Conservation (phyloP, 257 asterid genomes). For the Solanum virginianum region DNA sequence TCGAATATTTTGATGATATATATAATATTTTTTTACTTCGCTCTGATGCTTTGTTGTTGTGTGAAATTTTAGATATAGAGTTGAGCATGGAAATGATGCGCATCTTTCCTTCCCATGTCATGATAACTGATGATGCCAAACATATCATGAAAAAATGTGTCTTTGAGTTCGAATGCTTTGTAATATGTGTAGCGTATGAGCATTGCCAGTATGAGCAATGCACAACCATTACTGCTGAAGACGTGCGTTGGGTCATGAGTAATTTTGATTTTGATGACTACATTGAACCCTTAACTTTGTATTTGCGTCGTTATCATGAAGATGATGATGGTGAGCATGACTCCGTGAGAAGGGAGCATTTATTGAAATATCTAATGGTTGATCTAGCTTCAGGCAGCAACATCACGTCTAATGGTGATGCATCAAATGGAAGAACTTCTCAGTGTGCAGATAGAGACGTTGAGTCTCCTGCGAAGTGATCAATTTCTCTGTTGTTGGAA, state of each 20-base stretch:
- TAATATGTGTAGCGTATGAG: slow-evolving; percentile 86
- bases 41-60: too few relatives aligned
- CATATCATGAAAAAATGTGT: slow-evolving; percentile 92
- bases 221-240: slow-evolving; percentile 92
- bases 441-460: neutral
- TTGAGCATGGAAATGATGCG: too few relatives aligned
- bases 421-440: neutral
- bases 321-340: slow-evolving; percentile 67
- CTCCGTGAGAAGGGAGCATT: slow-evolving; percentile 41
- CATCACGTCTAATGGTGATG: neutral
- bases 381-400: neutral
- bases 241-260: slow-evolving; percentile 95
- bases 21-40: too few relatives aligned
- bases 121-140: too few relatives aligned
- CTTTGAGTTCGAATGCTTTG: slow-evolving; percentile 82
- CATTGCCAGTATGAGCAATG: slow-evolving; percentile 96
- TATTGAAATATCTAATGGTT: slow-evolving; percentile 38
- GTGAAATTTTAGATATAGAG: too few relatives aligned
- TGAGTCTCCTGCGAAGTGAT: neutral
- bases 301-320: slow-evolving; percentile 73
- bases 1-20: too few relatives aligned
- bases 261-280: slow-evolving; percentile 93
- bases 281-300: slow-evolving; percentile 81
- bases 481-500: neutral
- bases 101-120: too few relatives aligned